Base-by-base conservation (phyloP, 2,329 filamentous ascomycete genomes). In the Mycogone perniciosa region DNA sequence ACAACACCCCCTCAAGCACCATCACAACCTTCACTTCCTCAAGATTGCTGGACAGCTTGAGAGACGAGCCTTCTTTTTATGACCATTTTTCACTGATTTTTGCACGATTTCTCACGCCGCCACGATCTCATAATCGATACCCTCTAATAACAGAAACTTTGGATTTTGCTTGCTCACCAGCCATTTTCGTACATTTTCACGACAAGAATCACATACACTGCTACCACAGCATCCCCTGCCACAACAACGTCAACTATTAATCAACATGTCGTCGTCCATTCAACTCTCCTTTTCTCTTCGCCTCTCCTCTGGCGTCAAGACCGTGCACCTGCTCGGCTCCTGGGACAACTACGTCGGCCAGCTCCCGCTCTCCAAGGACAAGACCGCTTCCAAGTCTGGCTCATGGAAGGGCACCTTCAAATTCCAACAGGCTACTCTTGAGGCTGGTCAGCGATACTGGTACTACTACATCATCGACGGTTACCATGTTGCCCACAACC, bases 381-480 rank as follows among this genome's bases (percentile, higher is more conserved):
- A 82, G 76, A 74, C 77, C 66, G 81, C 86, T 44, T 85, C 85
- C 73, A 96, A 96, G 79, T 83, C 86, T 51, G 90, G 90, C 67
- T 87, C 87, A 62, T 97, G 92, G 90, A 88, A 91, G 71, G 93
- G 92, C 66, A 95, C 89, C 65, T 96, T 99, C 79, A 86, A 89
- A 75, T 96, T 99, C 76, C 88, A 93, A 74, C 86, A 86, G 68
- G 75, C 82, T 56, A 92, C 89, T 54, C 81, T 97, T 63, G 85
- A 92, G 77, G 79, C 89, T 63, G 90, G 92, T 69, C 84, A 89
- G 69, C 86, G 92, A 68, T 97, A 97, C 84, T 99, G 93, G 93
- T 99, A 97, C 85, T 99, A 99, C 84, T 99, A 96, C 81, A 96
- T 97, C 84, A 93, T 97, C 71, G 93, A 99, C 71, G 93, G 93